Base-by-base conservation (phyloP, 208 protist genomes). In the Sergeia podlipaevii region DNA sequence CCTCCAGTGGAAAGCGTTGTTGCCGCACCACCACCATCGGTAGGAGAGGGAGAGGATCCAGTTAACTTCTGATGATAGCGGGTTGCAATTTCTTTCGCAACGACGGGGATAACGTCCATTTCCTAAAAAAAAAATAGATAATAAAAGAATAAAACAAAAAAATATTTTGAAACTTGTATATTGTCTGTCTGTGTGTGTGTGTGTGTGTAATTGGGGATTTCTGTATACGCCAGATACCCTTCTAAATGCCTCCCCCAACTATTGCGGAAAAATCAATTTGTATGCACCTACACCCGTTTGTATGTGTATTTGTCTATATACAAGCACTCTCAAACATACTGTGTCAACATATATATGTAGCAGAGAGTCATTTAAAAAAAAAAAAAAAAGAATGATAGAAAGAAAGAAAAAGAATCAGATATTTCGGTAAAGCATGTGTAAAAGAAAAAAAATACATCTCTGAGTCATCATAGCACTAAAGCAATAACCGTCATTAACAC, bases 61-160 rank as follows among this genome's bases (percentile, higher is more conserved):
- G n/a, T n/a, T n/a, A n/a, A n/a, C 21, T 50, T 49, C 26, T 76
- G 69, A 28, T 83, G 73, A 45, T 77, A 85, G 34, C 86, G 81
- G 15, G 64, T 56, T 2, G 70, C 74, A 17, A 85, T 69, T 64
- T 91, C 86, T 54, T 89, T 74, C 20, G 78, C 84, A 13, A 91
- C 70, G 2, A 75, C 45, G 0, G 72, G 74, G 33, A 80, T 69
- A 28, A 95, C 80, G 36, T 95, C 70, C 88, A 95, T 95, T 13
- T 3, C 3, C 13, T 7, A 7, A 46, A 6, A 36, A 33, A 18
- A 63, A 32, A 3, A 50, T 46, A 59, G 23, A 11, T 27, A 23
- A 42, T 27, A 42, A n/a, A 61, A 33, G 10, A 52, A 62, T 10
- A 47, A 20, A 26, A 34, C 52, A 56, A 48, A 65, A 57, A 30